Conservation (phyloP, 2,329 filamentous ascomycete species). For the Geosmithia morbida region DNA sequence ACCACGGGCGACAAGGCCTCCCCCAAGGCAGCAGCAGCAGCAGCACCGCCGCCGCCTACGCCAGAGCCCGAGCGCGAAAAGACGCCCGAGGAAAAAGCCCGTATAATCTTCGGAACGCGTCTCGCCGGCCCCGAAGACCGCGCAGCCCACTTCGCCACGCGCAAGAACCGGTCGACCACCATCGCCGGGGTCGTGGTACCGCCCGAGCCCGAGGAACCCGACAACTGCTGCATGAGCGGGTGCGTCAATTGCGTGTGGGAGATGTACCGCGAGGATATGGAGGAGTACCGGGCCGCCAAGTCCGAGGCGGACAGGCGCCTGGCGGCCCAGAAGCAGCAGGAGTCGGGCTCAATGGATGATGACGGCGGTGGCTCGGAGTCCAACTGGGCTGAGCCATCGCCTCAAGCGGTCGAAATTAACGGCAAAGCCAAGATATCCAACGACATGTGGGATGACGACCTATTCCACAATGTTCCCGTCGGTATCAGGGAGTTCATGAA, state of each 20-base stretch:
- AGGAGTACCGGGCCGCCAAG: slow-evolving; percentile 63
- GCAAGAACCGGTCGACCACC: slow-evolving; percentile 42
- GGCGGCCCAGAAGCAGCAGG: slow-evolving; percentile 35
- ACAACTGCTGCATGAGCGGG: slow-evolving; percentile 98
- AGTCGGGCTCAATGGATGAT: slow-evolving; percentile 74
- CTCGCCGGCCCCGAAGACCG: slow-evolving; percentile 61
- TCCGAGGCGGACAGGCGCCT: slow-evolving; percentile 46
- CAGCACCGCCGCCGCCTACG: slow-evolving; percentile 3
- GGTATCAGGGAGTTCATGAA: slow-evolving; percentile 97
- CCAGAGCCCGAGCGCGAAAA: slow-evolving; percentile 22
- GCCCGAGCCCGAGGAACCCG: slow-evolving; percentile 73
- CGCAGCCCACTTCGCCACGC: slow-evolving; percentile 41
- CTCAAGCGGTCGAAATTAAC: slow-evolving; percentile 36
- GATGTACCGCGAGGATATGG: slow-evolving; percentile 76
- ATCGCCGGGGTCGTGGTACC: slow-evolving; percentile 74
- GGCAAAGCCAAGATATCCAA: slow-evolving; percentile 24
- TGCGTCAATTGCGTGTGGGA: slow-evolving; percentile 99
- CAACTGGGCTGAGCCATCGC: slow-evolving; percentile 57
- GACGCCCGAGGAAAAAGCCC: slow-evolving; percentile 37
- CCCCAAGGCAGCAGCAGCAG: slow-evolving; percentile 3
- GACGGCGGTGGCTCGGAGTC: slow-evolving; percentile 63
- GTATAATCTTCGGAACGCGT: slow-evolving; percentile 70
- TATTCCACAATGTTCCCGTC: slow-evolving; percentile 73
- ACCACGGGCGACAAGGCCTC: background rate
- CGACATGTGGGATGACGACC: slow-evolving; percentile 46